phyloP scores from a whole-genome alignment of 805 yeast genomes.

The Ascoidea rubescens region DNA sequence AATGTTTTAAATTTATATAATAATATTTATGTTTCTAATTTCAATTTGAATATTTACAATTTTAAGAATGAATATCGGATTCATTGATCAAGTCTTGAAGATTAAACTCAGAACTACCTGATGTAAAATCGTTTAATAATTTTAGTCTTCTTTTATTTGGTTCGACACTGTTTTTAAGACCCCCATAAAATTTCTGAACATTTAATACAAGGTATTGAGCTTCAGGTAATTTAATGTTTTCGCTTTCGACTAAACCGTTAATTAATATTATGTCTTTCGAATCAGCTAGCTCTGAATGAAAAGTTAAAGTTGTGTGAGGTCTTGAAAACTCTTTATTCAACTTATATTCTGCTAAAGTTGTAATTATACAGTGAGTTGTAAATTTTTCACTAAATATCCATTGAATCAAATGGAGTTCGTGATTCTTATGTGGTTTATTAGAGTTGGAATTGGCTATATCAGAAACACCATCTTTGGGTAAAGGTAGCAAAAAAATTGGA shows the following conservation, averaged over 20 bases:
- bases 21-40: too few relatives aligned
- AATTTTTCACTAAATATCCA: conserved; percentile 81
- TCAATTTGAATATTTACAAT: too few relatives aligned
- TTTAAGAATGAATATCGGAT: conserved; percentile 27
- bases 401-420: conserved; percentile 84
- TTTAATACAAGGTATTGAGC: conserved; percentile 67
- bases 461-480: conserved; percentile 40
- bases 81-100: conserved; percentile 57
- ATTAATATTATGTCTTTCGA: conserved; percentile 57
- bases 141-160: conserved; percentile 34
- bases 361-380: conserved; percentile 80
- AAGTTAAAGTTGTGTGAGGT: conserved; percentile 84
- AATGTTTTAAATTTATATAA: too few relatives aligned
- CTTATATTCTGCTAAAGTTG: conserved; percentile 85
- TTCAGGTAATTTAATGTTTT: conserved; percentile 48
- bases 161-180: conserved; percentile 25
- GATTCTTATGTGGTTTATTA: conserved; percentile 26
- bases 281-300: conserved; percentile 63
- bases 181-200: conserved; percentile 77
- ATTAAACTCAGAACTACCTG: conserved; percentile 51
- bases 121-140: conserved; percentile 53
- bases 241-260: conserved; percentile 75
- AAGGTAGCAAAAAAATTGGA: conserved; percentile 81
- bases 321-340: conserved; percentile 83
- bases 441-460: conserved; percentile 20